These are phyloP conservation scores for Rhododendron vialii DNA, from an alignment of 148 eudicot genomes.

Conservation along the genomic window DNA sequence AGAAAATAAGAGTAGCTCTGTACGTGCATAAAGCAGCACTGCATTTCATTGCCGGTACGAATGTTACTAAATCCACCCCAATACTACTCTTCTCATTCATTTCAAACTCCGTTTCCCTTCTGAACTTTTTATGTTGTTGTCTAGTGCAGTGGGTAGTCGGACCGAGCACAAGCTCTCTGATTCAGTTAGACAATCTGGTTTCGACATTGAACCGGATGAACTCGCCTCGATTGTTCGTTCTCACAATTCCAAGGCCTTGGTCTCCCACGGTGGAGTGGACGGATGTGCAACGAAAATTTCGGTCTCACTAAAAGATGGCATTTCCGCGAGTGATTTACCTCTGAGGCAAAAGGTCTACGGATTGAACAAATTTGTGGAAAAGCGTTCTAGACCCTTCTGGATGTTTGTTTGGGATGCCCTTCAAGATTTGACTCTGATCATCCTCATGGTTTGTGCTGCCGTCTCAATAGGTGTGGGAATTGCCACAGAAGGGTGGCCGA, in stretches of 20 bases:
- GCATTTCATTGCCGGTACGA: conserved; percentile 70
- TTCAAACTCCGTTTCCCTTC: not conserved
- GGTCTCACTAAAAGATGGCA: conserved; percentile 40
- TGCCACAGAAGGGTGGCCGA: conserved; percentile 82
- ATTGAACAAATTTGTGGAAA: conserved; percentile 47
- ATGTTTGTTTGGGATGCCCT: conserved; percentile 82
- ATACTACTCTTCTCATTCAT: not conserved
- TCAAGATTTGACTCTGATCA: conserved; percentile 71
- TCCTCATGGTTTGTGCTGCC: conserved; percentile 67
- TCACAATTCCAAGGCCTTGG: conserved; percentile 33
- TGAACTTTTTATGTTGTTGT: not conserved
- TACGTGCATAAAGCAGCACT: conserved; percentile 80
- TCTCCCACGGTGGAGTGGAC: conserved; percentile 47
- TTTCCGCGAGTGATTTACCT: conserved; percentile 25
- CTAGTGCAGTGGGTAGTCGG: conserved; percentile 37
- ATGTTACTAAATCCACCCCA: not conserved
- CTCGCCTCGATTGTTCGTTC: conserved; percentile 49
- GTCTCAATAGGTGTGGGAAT: conserved; percentile 73
- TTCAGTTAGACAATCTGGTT: conserved; percentile 51
- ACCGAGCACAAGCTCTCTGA: conserved; percentile 36
- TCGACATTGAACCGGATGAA: conserved; percentile 54
- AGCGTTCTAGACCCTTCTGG: conserved; percentile 51
- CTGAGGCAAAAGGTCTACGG: conserved; percentile 51
- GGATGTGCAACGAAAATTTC: conserved; percentile 47
- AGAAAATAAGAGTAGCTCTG: conserved; percentile 68